Conservation (phyloP, 1,139 yeast species). For the Debaryomycetaceae sp. region DNA sequence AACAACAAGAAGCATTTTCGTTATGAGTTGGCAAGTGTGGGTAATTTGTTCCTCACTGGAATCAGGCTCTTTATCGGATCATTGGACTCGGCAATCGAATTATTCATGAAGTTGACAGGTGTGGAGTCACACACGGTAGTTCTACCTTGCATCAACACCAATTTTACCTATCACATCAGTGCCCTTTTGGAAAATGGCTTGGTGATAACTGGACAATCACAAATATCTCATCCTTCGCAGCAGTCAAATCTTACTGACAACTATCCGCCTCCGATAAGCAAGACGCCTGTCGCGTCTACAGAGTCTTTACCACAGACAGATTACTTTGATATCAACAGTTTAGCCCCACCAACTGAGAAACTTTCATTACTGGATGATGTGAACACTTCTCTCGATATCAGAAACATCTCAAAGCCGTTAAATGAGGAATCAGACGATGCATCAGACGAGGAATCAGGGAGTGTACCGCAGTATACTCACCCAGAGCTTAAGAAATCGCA, state of each 20-base stretch:
- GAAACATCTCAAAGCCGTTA: slow-evolving; percentile 8
- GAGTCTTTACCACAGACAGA: slow-evolving; percentile 12
- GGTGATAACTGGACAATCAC: slow-evolving; percentile 88
- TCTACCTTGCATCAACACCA: slow-evolving; percentile 80
- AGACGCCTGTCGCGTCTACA: slow-evolving; percentile 37
- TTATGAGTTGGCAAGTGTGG: slow-evolving; percentile 78
- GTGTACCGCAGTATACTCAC: slow-evolving; percentile 71
- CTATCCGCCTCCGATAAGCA: slow-evolving; percentile 23
- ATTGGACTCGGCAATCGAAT: slow-evolving; percentile 77
- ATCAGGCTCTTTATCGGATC: slow-evolving; percentile 80
- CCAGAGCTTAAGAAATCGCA: slow-evolving; percentile 77
- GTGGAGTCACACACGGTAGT: slow-evolving; percentile 57
- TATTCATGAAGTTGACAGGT: slow-evolving; percentile 64
- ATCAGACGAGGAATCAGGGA: slow-evolving; percentile 49
- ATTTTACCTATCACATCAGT: slow-evolving; percentile 81
- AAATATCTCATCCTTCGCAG: slow-evolving; percentile 78
- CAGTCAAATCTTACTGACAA: slow-evolving; percentile 13
- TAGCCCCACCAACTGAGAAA: slow-evolving; percentile 10
- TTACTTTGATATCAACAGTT: slow-evolving; percentile 13
- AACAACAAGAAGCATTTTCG: slow-evolving; percentile 52
- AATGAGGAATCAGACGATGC: slow-evolving; percentile 33
- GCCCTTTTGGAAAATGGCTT: slow-evolving; percentile 70
- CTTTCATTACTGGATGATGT: slow-evolving; percentile 11
- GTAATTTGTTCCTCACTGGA: slow-evolving; percentile 81
- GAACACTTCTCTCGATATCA: neutral